These are phyloP conservation scores for Candida maesae DNA, from an alignment of 805 yeast genomes.

Conservation along the genomic window DNA sequence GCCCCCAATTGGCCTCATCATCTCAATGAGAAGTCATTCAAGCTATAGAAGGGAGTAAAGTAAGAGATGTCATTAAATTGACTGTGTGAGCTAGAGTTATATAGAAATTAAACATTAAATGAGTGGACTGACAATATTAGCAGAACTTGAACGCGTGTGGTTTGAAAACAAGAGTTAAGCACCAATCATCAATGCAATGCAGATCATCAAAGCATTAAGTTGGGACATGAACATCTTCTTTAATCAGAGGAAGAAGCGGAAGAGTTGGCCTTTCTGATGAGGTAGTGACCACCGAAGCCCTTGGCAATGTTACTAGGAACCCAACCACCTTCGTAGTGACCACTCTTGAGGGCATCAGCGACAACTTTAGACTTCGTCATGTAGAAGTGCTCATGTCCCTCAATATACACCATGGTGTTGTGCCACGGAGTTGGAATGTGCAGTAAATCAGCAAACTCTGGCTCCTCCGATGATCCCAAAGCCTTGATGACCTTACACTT, in stretches of 20 bases:
- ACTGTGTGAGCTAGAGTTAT: no score
- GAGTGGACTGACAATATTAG: no score
- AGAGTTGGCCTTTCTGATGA: constrained; percentile 8
- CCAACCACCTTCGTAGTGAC: constrained; percentile 35
- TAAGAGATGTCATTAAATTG: no score
- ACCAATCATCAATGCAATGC: not conserved
- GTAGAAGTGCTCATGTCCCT: constrained; percentile 31
- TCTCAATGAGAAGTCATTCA: no score
- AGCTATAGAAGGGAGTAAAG: no score
- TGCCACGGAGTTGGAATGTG: constrained; percentile 72
- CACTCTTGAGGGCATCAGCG: constrained; percentile 33
- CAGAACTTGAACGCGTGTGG: no score
- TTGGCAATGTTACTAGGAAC: constrained; percentile 27
- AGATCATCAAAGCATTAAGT: not conserved
- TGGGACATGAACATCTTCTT: constrained; percentile 1
- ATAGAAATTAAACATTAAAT: no score
- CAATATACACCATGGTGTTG: constrained; percentile 45
- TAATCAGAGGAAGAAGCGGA: not conserved
- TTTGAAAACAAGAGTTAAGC: no score
- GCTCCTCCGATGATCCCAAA: constrained; percentile 37
- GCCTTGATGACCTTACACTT: constrained; percentile 44
- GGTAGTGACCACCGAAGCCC: constrained; percentile 33
- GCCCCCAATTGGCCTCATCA: no score
- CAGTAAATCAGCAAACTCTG: constrained; percentile 46
- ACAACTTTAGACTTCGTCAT: constrained; percentile 36